phyloP scores from a whole-genome alignment of 2,329 filamentous ascomycete species.

The Aureobasidium pullulans region DNA sequence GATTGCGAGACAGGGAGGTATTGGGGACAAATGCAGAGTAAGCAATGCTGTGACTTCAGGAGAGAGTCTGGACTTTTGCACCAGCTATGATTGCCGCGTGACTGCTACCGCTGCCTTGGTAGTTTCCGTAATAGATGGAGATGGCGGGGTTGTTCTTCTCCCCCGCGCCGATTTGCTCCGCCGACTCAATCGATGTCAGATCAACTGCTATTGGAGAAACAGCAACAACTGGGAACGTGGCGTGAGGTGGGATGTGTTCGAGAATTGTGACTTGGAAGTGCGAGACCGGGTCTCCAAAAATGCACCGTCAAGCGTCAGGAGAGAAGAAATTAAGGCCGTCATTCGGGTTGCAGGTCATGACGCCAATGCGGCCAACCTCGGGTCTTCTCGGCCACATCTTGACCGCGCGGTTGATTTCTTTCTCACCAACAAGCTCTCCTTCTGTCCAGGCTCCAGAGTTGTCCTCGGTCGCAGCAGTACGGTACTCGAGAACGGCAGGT shows the following conservation, averaged over 20 bases:
- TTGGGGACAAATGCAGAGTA: background rate
- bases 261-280: constrained; percentile 4
- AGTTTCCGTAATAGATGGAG: constrained; percentile 14
- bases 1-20: background rate
- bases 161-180: constrained; percentile 15
- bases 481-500: background rate
- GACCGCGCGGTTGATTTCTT: background rate
- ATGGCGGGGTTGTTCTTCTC: constrained; percentile 16
- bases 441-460: background rate
- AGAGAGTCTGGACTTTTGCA: background rate
- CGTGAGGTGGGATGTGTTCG: background rate
- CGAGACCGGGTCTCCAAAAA: background rate
- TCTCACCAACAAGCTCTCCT: background rate
- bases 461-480: background rate
- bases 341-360: background rate
- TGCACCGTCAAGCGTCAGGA: background rate
- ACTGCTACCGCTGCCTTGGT: constrained; percentile 5
- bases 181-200: background rate
- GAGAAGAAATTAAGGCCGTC: constrained; percentile 11
- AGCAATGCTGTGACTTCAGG: background rate
- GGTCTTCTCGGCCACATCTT: background rate
- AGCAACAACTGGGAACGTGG: background rate
- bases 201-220: background rate
- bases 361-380: constrained; percentile 2
- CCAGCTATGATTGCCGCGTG: constrained; percentile 2